Evolutionary conservation across 78 protist species (phyloP), one percentile per base, ranked within the genome.

Genomic region (Guillardia theta): DNA sequence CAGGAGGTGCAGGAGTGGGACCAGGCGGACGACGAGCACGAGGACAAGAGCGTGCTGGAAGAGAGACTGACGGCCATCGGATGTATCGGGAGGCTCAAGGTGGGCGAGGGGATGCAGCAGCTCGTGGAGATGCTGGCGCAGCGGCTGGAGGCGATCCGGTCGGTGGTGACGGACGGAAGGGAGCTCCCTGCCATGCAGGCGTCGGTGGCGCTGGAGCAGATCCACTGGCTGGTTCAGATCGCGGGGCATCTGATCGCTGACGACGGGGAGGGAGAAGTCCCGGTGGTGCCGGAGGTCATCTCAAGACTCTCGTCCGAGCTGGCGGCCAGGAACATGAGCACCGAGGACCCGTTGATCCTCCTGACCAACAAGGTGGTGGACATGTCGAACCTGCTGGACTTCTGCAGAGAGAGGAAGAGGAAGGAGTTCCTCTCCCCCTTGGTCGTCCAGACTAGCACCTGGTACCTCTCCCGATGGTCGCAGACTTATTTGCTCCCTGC

Each of bases 211-310:
- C 90, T 78, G 33, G 90, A 78, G 90, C 90, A 78, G 90, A 46
- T 78, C 50, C 48, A 78, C 90, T 78, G 90, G 90, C 90, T 43
- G 43, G 1, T 78, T 8, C 48, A 36, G 24, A 18, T 78, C n/a
- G 90, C 90, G 2, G 90, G 90, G n/a, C 90, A 43, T 48, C 3
- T 37, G 45, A 9, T 78, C 1, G 90, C 90, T 4, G 90, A 78
- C 48, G 90, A 78, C 6, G 90, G 90, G 37, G 90, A 78, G 90
- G 90, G 90, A 22, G 90, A 78, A 50, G 48, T 78, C 41, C 90
- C 90, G 27, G 10, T 0, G 36, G 22, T 70, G 5, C 83, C 83
- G 45, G 46, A 70, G 45, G 9, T 22, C 87, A 27, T 70, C 47
- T 4, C 47, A 37, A 2, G 39, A 1, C 87, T 70, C 45, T 70